Evolutionary conservation across 1,284 basidiomycete species (phyloP).

Genomic region (Sporisorium graminicola): DNA sequence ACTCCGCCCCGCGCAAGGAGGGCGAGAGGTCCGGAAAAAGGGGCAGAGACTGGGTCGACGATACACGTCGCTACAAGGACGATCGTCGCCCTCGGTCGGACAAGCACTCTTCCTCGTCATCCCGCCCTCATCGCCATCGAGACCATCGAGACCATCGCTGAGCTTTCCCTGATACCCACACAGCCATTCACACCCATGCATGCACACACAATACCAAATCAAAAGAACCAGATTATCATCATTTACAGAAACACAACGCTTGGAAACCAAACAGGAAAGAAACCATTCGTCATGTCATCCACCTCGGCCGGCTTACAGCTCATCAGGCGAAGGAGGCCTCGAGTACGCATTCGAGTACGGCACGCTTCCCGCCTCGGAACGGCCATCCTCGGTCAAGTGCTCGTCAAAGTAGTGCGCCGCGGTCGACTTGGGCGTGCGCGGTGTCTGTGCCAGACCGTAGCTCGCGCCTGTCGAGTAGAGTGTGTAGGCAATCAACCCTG

Average conservation of each 20-base stretch:
- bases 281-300: neutral
- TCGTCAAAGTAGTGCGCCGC: constrained; percentile 86
- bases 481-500: constrained; percentile 63
- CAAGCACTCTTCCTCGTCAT: neutral
- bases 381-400: constrained; percentile 61
- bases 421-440: constrained; percentile 83
- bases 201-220: too few relatives aligned
- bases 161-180: constrained; percentile 2
- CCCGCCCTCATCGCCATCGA: constrained; percentile 1
- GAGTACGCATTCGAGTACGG: constrained; percentile 54
- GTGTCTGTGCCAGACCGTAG: constrained; percentile 64
- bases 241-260: constrained; percentile 9
- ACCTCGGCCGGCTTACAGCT: constrained; percentile 37
- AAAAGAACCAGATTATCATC: too few relatives aligned
- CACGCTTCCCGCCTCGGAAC: constrained; percentile 55
- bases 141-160: neutral
- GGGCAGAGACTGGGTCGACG: constrained; percentile 54
- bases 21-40: constrained; percentile 22
- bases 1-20: neutral
- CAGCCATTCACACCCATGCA: neutral
- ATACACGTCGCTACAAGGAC: constrained; percentile 9
- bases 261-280: neutral
- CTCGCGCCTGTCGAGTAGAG: constrained; percentile 76
- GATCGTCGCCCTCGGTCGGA: neutral
- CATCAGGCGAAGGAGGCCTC: constrained; percentile 62